Evolutionary conservation across 306 rosid genomes (phyloP).

Genomic region (Bauhinia variegata): DNA sequence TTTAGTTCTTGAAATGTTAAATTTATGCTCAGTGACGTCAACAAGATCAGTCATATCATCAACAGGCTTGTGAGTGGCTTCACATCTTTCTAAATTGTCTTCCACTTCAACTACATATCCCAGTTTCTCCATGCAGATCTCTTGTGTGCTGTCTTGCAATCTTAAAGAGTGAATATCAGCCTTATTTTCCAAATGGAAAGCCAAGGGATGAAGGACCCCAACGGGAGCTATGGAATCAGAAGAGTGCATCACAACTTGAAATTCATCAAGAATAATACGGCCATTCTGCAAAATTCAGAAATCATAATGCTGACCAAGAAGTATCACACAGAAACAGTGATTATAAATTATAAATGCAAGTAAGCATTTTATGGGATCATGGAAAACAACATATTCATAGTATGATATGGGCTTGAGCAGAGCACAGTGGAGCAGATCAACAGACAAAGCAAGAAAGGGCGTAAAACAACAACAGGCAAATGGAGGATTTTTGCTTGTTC

Average conservation of each 20-base stretch:
- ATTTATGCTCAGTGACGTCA: conserved; percentile 50
- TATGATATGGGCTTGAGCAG: neutral
- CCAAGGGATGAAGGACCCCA: conserved; percentile 84
- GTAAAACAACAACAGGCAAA: conserved; percentile 24
- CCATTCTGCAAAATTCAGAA: conserved; percentile 63
- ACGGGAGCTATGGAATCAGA: conserved; percentile 90
- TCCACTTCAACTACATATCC: conserved; percentile 71
- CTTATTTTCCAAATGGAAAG: conserved; percentile 88
- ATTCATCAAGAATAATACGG: conserved; percentile 77
- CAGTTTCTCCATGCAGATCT: conserved; percentile 38
- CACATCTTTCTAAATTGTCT: conserved; percentile 51
- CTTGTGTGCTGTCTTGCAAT: conserved; percentile 43
- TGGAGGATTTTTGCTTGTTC: conserved; percentile 5
- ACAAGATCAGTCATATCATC: conserved; percentile 39
- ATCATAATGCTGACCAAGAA: conserved; percentile 24
- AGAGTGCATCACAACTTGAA: conserved; percentile 81
- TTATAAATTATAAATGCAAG: neutral
- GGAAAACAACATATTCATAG: conserved; percentile 15
- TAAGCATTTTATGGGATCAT: conserved; percentile 17
- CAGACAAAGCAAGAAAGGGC: neutral
- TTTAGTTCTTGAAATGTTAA: conserved; percentile 70
- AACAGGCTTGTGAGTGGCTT: conserved; percentile 44
- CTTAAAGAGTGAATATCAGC: conserved; percentile 39
- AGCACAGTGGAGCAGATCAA: neutral
- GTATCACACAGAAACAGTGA: conserved; percentile 24